Base-by-base conservation (phyloP, 202 grass and related monocot genomes). In the Brachypodium distachyon region DNA sequence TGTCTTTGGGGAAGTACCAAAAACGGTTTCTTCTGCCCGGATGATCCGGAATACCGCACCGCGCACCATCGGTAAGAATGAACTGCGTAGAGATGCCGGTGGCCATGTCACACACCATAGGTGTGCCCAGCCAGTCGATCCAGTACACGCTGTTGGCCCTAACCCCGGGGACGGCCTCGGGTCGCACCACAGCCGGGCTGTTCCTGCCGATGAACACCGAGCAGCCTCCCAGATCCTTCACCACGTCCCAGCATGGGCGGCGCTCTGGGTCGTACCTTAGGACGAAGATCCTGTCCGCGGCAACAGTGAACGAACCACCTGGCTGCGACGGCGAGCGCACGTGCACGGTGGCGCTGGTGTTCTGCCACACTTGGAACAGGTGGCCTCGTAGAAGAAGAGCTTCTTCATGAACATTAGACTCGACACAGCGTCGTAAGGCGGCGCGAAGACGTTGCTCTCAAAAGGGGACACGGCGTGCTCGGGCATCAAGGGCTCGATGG, bases 121-220 rank as follows among this genome's bases (percentile, higher is more conserved):
- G 61, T 25, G 40, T 23, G 8, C 6, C 25, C 7, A 3, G 16
- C 36, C 23, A 55, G 7, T 67, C 51, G 49, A 67, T 43, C 76
- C 67, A 61, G 54, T 71, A 71, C 10, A 61, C 60, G 7, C 67
- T 51, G 23, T 81, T 61, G 22, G 38, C 38, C 40, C 27, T 60
- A n/a, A 48, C 64, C 8, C 13, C 27, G 0, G 65, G 53, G 0
- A 40, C n/a, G 16, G 25, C 44, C 17, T 9, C 57, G 0, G 66
- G 1, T 0, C 42, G 61, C 6, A 67, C 47, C 48, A 54, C 34
- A 47, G 49, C 47, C 5, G 61, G 61, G 6, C 19, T 50, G 61
- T 54, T 78, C 34, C 16, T 78, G 16, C 76, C 48, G 48, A 78
- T 1, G 76, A 78, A 78, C 61, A 78, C 34, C 2, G 61, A 78